A percentile compares a stretch with the other conserved stretches of the same genome.
phyloP scores from a whole-genome alignment of 1,284 basidiomycete genomes.

The Heterobasidion annosum region DNA sequence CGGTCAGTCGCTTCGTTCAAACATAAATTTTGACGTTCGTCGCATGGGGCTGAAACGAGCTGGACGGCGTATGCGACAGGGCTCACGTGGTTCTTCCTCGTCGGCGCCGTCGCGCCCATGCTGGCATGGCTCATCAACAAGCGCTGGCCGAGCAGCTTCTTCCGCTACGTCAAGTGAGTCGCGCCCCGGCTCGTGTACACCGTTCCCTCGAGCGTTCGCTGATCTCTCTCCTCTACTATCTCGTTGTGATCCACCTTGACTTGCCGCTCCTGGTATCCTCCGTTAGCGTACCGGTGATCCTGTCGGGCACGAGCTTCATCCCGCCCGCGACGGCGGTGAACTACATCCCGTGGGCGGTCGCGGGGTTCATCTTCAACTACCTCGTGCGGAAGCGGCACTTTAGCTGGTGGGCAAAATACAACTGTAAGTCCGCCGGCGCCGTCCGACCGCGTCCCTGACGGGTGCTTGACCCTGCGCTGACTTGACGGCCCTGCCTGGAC shows the following conservation, averaged over 20 bases:
- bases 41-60: not conserved
- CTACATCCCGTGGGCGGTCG: constrained; percentile 28
- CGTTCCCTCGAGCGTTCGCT: not conserved
- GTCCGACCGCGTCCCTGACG: not conserved
- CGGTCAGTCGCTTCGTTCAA: not conserved
- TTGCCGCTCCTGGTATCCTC: too few species aligned
- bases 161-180: constrained; percentile 33
- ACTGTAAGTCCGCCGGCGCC: constrained; percentile 21
- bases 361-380: constrained; percentile 34
- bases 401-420: constrained; percentile 36
- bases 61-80: constrained; percentile 12
- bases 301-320: constrained; percentile 23
- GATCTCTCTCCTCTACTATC: constrained; percentile 14
- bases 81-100: constrained; percentile 36
- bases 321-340: constrained; percentile 36
- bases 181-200: constrained; percentile 2
- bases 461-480: not conserved
- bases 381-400: constrained; percentile 27
- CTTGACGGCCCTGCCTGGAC: too few species aligned
- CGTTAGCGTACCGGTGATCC: constrained; percentile 7
- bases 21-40: not conserved
- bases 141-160: constrained; percentile 27
- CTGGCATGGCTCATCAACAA: constrained; percentile 25
- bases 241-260: constrained; percentile 2
- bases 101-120: constrained; percentile 34